Base-by-base conservation (phyloP, 176 grass and related monocot species). In the Hsuehochloa calcarea region DNA sequence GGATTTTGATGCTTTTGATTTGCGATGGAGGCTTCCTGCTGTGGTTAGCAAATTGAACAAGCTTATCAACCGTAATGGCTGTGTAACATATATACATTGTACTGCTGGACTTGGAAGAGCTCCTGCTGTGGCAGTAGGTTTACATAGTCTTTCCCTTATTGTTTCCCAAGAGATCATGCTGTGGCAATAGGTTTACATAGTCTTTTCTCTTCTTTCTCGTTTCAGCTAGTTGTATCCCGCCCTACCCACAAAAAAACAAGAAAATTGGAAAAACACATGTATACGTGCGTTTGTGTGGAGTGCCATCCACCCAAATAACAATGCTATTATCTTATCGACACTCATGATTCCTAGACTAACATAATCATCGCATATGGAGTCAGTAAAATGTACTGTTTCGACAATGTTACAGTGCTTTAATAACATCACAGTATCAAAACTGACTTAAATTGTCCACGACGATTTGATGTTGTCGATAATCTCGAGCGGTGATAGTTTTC, bases 1-100 rank as follows among this genome's bases (percentile, higher is more conserved):
- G 90, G 96, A 99, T 94, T 99, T 99, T 91, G 96, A 99, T 99
- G 93, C 88, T 85, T 96, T 99, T 85, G 91, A 99, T 96, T 87
- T 99, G 88, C 89, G 96, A 83, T 74, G 92, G 90, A 96, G 96
- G 86, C 93, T 99, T 90, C 96, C 96, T 84, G 86, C 86, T 79
- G 96, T 96, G 77, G 65, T 99, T 86, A 91, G 93, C 93, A 94
- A 90, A 94, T 55, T 99, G 85, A 80, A 94, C 88, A 92, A 96
- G 86, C 86, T 92, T 78, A 43, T 92, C 72, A 92, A 86, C 35
- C 59, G 6, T 39, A 99, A 96, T 67, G 91, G 93, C 77, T 93
- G 96, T 46, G 87, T 99, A 45, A 92, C 96, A 60, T 99, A 99
- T 68, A 90, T 99, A 89, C 96, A 99, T 88, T 99, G 96, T 56